A percentile compares a stretch with the other conserved stretches of the same genome.
These are phyloP conservation scores for Coniella vitis DNA, from an alignment of 2,329 filamentous ascomycete species.

Conservation along the genomic window DNA sequence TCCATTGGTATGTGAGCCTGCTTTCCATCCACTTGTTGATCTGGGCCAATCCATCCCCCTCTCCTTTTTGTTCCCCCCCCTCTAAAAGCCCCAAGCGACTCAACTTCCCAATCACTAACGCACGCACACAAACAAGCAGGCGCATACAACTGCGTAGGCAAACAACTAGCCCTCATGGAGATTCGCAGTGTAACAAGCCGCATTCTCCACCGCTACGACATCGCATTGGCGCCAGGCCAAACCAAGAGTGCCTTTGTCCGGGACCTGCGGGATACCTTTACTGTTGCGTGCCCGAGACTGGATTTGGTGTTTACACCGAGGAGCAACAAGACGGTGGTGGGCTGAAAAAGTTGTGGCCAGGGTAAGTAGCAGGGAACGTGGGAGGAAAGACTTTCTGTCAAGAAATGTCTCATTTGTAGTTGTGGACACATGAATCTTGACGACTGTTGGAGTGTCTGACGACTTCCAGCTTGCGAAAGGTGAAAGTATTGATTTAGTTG, in stretches of 20 bases:
- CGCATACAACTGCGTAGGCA: conserved; percentile 11
- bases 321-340: too few relatives aligned
- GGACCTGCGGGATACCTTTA: conserved; percentile 11
- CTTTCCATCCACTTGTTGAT: too few relatives aligned
- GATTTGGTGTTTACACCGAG: conserved; percentile 11
- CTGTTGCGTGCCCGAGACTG: conserved; percentile 7
- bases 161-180: conserved; percentile 12
- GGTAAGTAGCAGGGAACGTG: too few relatives aligned
- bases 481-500: too few relatives aligned
- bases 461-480: too few relatives aligned
- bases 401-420: too few relatives aligned
- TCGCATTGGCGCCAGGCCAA: conserved; percentile 10
- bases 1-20: conserved; percentile 10
- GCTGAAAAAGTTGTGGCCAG: neutral
- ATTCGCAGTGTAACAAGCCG: conserved; percentile 9
- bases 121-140: conserved; percentile 4
- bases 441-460: too few relatives aligned
- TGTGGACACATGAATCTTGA: too few relatives aligned
- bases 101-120: too few relatives aligned
- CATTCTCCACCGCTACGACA: conserved; percentile 6
- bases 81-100: too few relatives aligned
- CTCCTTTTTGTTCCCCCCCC: neutral
- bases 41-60: too few relatives aligned
- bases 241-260: conserved; percentile 2
- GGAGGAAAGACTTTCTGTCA: too few relatives aligned